Base-by-base conservation (phyloP, 495 filamentous ascomycete species). In the Xylaria intraflava region DNA sequence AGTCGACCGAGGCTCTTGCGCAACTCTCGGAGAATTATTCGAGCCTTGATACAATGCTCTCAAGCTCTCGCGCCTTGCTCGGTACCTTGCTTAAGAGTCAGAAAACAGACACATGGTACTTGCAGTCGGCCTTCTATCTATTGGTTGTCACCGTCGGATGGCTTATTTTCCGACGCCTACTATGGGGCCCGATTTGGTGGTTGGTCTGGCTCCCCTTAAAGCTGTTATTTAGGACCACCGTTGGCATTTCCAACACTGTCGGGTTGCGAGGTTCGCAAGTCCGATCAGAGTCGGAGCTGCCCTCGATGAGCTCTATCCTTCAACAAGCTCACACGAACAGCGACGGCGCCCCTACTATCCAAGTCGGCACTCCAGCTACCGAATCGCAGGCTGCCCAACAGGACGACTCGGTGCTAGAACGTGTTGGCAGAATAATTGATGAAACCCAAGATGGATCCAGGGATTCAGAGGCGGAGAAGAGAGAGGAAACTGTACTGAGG, bases 81-180 rank as follows among this genome's bases (percentile, higher is more conserved):
- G 80, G 79, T 14, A 88, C 87, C 22, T 72, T 99, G 42, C 73
- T 96, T 30, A 82, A 82, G 59, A 90, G 87, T 27, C 88, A 91
- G 62, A 96, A 96, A 72, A 90, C 85, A 36, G 93, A 97, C 68
- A 93, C 89, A 3, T 99, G 93, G 93, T 99, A 99, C 61, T 78
- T 96, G 24, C 83, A 89, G 69, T 91, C 85, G 17, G 84, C 91
- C 0, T 84, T 97, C 57, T 90, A 89, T 59, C 70, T 97, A 42
- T 77, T 97, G 8, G 35, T 87, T 12, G 77, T 69, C 2, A 96
- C 87, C 6, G 82, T 95, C 29, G 69, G 69, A 10, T 99, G 93
- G 93, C 73, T 99, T 8, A 61, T 97, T 1, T 93, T 92, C 53
- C 74, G 93, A 16, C 72, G 93, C 6, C 73, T 91, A 7, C 60